Evolutionary conservation across 352 stramenopile genomes (phyloP), one percentile per base, ranked within the genome.

Genomic region (Lagenidium giganteum): DNA sequence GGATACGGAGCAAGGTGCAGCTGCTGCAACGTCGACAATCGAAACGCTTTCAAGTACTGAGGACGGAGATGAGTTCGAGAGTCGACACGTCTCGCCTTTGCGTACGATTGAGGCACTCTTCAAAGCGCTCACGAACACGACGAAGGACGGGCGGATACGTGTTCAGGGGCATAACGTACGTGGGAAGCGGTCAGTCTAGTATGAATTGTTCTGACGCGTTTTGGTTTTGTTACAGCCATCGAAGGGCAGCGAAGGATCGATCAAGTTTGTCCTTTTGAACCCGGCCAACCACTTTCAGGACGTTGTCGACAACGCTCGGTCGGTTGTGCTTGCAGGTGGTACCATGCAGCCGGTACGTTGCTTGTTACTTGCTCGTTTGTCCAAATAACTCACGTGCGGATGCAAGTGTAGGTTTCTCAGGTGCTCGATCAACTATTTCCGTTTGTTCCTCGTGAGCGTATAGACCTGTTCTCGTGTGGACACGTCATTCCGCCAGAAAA

Each of bases 401-500:
- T n/a, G n/a, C n/a, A n/a, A n/a, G n/a, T n/a, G n/a, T 13, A 93
- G 82, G 68, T 97, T 70, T 80, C 80, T 30, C 63, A 94, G 97
- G 81, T 99, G n/a, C 82, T 97, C 33, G 73, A 83, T 26, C 87
- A 98, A 49, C 72, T 99, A 2, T 97, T 99, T 42, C 77, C 87
- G 16, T 67, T 67, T 8, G 42, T 97, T 0, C 60, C 73, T n/a
- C 47, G 40, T 21, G 51, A 72, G 29, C 44, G 67, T 2, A 78
- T 99, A n/a, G 84, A 95, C 45, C 60, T 97, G 2, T 99, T 99
- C 66, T 97, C 95, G 1, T 99, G 96, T 51, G 95, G 93, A n/a
- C 97, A 99, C 62, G 96, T 99, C 1, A 97, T 99, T 57, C 85
- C 94, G 38, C 64, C 75, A 0, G 67, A 86, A 46, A 97, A 98